Conservation (phyloP, 2,329 filamentous ascomycete species). For the Endothia cerciana region DNA sequence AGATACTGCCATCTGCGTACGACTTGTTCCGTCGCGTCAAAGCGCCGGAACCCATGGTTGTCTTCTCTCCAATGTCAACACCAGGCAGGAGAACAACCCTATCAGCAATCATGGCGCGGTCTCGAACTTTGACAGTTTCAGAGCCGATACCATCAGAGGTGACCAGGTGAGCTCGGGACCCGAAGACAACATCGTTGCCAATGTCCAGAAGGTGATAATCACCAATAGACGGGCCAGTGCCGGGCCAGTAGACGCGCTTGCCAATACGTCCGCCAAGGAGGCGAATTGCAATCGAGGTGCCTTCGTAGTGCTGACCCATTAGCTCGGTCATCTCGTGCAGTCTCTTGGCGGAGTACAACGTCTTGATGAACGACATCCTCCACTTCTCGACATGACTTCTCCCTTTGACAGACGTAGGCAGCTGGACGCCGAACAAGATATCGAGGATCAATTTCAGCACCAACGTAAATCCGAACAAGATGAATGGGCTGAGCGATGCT, state of each 20-base stretch:
- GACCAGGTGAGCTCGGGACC: slow-evolving; percentile 56
- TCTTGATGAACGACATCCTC: slow-evolving; percentile 48
- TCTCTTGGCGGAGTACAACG: slow-evolving; percentile 46
- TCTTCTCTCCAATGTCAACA: slow-evolving; percentile 50
- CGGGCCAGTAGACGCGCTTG: slow-evolving; percentile 60
- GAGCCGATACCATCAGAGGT: slow-evolving; percentile 57
- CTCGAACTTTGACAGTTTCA: slow-evolving; percentile 49
- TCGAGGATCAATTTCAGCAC: slow-evolving; percentile 47
- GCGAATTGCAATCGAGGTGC: slow-evolving; percentile 54
- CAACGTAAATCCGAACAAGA: slow-evolving; percentile 48
- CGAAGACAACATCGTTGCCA: slow-evolving; percentile 63
- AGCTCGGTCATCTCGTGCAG: slow-evolving; percentile 54
- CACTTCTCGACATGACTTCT: slow-evolving; percentile 47
- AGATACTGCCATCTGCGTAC: slow-evolving; percentile 52
- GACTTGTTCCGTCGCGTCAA: slow-evolving; percentile 49
- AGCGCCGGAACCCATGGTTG: slow-evolving; percentile 58
- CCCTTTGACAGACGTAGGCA: slow-evolving; percentile 37
- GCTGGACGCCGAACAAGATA: slow-evolving; percentile 42
- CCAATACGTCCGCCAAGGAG: slow-evolving; percentile 57
- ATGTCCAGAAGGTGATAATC: slow-evolving; percentile 60
- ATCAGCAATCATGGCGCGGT: slow-evolving; percentile 60
- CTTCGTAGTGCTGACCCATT: slow-evolving; percentile 59
- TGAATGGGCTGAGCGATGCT: slow-evolving; percentile 45
- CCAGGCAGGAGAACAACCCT: slow-evolving; percentile 57
- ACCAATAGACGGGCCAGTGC: slow-evolving; percentile 55